Conservation (phyloP, 2,329 filamentous ascomycete genomes). For the Phoma sp. region DNA sequence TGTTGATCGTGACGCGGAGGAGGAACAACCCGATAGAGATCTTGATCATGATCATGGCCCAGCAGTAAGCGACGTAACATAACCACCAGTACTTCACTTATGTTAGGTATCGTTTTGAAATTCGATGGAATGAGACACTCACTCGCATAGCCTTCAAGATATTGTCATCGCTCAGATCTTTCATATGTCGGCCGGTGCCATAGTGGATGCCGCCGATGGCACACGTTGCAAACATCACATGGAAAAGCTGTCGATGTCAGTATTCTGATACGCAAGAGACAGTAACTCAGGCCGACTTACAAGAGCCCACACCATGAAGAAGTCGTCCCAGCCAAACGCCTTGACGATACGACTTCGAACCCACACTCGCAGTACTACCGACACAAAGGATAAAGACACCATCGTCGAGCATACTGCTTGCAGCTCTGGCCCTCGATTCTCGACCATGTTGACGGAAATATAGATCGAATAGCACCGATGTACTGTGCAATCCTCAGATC, state of each 20-base stretch:
- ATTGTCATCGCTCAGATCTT: slow-evolving; percentile 26
- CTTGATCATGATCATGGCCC: slow-evolving; percentile 42
- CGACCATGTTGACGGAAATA: slow-evolving; percentile 28
- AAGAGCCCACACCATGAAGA: slow-evolving; percentile 40
- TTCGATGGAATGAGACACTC: slow-evolving; percentile 7
- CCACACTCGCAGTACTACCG: slow-evolving; percentile 49
- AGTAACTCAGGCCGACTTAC: slow-evolving; percentile 18
- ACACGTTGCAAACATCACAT: slow-evolving; percentile 40
- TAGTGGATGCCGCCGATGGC: slow-evolving; percentile 40
- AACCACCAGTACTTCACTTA: slow-evolving; percentile 42
- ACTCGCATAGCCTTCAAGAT: slow-evolving; percentile 40
- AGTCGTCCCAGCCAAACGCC: slow-evolving; percentile 46
- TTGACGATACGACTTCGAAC: slow-evolving; percentile 50
- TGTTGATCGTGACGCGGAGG: slow-evolving; percentile 40
- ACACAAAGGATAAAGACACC: slow-evolving; percentile 48
- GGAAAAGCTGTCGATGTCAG: slow-evolving; percentile 23
- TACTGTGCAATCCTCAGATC: slow-evolving; percentile 21
- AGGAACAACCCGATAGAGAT: slow-evolving; percentile 45
- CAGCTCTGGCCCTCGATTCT: slow-evolving; percentile 41
- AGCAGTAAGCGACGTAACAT: slow-evolving; percentile 43
- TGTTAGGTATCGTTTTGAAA: neutral
- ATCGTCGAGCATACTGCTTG: slow-evolving; percentile 47
- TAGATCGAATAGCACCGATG: slow-evolving; percentile 4
- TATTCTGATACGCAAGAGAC: neutral
- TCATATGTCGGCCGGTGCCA: slow-evolving; percentile 43